These are phyloP conservation scores for Macrotyloma uniflorum DNA, from an alignment of 306 rosid species.

Conservation along the genomic window DNA sequence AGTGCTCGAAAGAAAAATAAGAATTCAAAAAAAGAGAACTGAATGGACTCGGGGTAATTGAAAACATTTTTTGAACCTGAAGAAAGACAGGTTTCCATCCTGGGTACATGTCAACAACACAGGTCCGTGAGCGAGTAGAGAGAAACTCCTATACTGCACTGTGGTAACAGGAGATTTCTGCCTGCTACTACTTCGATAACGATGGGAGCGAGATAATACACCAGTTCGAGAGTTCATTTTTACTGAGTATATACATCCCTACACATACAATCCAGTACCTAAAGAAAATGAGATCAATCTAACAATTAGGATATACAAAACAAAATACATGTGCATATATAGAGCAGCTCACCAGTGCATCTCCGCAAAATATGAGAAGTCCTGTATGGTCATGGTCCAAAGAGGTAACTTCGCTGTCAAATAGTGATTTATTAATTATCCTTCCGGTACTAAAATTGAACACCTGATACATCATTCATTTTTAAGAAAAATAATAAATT, in stretches of 20 bases:
- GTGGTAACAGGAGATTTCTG: slow-evolving; percentile 84
- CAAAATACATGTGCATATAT: slow-evolving; percentile 23
- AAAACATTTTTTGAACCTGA: slow-evolving; percentile 65
- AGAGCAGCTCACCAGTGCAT: slow-evolving; percentile 61
- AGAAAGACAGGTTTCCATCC: slow-evolving; percentile 92
- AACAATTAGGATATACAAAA: slow-evolving; percentile 21
- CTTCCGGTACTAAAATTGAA: slow-evolving; percentile 98
- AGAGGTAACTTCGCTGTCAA: slow-evolving; percentile 84
- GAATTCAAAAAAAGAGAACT: slow-evolving; percentile 22
- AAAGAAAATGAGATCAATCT: slow-evolving; percentile 29
- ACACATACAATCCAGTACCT: slow-evolving; percentile 46
- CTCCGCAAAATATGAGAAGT: slow-evolving; percentile 87
- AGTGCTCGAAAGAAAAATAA: slow-evolving; percentile 35
- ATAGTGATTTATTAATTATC: slow-evolving; percentile 66
- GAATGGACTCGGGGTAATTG: slow-evolving; percentile 24
- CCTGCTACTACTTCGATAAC: slow-evolving; percentile 67
- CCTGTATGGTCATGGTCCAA: slow-evolving; percentile 96
- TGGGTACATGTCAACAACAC: slow-evolving; percentile 88
- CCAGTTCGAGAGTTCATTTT: slow-evolving; percentile 89
- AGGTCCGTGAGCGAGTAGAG: slow-evolving; percentile 88
- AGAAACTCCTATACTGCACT: slow-evolving; percentile 90
- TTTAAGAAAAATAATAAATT: slow-evolving; percentile 25
- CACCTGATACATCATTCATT: slow-evolving; percentile 60
- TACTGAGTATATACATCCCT: slow-evolving; percentile 92
- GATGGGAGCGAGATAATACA: slow-evolving; percentile 84